Conservation (phyloP, 805 yeast genomes). For the Candida coquimbonensis region DNA sequence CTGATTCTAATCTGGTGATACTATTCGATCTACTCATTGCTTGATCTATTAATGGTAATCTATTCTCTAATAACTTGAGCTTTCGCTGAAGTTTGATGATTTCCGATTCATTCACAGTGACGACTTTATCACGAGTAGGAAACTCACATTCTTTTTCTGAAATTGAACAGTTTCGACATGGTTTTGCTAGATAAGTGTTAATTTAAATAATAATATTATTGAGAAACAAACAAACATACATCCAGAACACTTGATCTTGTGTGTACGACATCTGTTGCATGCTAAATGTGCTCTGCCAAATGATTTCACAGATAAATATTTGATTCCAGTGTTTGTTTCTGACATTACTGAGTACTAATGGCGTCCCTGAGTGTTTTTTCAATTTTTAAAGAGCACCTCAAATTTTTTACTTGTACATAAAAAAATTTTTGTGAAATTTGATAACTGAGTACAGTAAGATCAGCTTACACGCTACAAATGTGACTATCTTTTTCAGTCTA, state of each 20-base stretch:
- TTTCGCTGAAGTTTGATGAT: conserved; percentile 12
- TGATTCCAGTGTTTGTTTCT: neutral
- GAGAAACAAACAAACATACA: conserved; percentile 6
- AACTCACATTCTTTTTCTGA: conserved; percentile 12
- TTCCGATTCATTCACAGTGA: conserved; percentile 19
- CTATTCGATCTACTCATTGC: neutral
- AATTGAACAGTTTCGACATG: conserved; percentile 18
- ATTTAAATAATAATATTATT: no score
- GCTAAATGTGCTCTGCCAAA: conserved; percentile 17
- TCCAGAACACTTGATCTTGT: conserved; percentile 21
- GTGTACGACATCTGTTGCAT: conserved; percentile 17
- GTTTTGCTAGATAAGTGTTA: conserved; percentile 7
- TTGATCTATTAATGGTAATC: neutral
- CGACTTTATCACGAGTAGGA: conserved; percentile 17
- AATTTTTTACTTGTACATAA: neutral
- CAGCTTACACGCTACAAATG: no score
- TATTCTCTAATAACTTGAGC: conserved; percentile 10
- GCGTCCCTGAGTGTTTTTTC: no score
- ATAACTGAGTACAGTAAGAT: no score
- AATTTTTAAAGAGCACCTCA: no score
- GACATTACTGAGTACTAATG: no score
- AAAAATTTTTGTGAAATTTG: neutral
- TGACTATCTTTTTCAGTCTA: neutral
- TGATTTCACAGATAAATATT: conserved; percentile 15
- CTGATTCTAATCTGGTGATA: neutral